phyloP scores from a whole-genome alignment of 2,329 filamentous ascomycete species.

The Fusarium praegraminearum region DNA sequence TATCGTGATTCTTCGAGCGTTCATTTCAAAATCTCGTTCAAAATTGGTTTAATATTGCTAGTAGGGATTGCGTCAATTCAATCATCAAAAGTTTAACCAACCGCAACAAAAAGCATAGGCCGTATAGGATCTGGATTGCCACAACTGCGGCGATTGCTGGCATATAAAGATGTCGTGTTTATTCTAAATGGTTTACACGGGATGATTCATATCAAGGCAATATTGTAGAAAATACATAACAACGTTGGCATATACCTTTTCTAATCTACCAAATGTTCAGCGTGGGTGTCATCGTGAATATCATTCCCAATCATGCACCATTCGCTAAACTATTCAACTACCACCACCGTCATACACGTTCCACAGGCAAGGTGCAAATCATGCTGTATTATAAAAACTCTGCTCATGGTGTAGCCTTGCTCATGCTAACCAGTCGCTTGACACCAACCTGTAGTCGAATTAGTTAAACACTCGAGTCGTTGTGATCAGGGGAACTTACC shows the following conservation, averaged over 20 bases:
- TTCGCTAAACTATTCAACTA: slow-evolving; percentile 43
- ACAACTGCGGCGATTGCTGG: not conserved
- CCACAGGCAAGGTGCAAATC: slow-evolving; percentile 35
- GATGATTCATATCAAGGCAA: not conserved
- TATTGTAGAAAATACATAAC: slow-evolving; percentile 1
- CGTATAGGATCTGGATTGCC: not conserved
- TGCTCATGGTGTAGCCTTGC: slow-evolving; percentile 74
- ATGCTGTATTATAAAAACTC: slow-evolving; percentile 20
- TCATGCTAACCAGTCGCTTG: slow-evolving; percentile 83
- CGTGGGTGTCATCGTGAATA: slow-evolving; percentile 44
- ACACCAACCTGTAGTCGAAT: slow-evolving; percentile 72
- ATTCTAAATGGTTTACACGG: not conserved
- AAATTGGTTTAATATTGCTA: not conserved
- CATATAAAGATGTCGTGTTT: not conserved
- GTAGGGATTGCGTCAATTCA: not conserved
- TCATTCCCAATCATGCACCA: slow-evolving; percentile 40
- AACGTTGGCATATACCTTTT: slow-evolving; percentile 44
- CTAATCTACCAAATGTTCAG: slow-evolving; percentile 45
- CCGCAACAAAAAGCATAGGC: not conserved
- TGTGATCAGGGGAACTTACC: slow-evolving; percentile 63
- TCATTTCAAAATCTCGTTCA: not conserved
- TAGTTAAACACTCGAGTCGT: slow-evolving; percentile 51
- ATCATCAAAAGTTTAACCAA: not conserved
- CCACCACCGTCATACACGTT: slow-evolving; percentile 18
- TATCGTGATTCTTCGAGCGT: not conserved